Base-by-base conservation (phyloP, 768 basidiomycete genomes). In the Tubosaeta brunneosetosa region DNA sequence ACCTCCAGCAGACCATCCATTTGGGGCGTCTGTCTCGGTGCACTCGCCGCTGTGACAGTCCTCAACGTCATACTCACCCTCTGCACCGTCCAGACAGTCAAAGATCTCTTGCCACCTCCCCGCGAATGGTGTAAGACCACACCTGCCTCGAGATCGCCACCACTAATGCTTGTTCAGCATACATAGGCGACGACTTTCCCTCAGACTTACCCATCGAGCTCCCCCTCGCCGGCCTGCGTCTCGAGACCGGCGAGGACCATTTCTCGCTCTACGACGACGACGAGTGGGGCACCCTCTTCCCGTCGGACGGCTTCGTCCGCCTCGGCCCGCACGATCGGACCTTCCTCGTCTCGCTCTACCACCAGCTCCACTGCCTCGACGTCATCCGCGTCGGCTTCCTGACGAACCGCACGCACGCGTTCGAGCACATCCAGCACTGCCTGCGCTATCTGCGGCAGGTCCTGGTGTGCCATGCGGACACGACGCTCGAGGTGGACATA, bases 341-440 rank as follows among this genome's bases (percentile, higher is more conserved):
- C 1, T 71, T 73, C 47, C 68, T 58, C 14, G 60, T 62, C 19
- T 66, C 72, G 31, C 71, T 78, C 57, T 78, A 74, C 64, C 79
- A 80, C 60, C 72, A 80, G 54, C 68, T 77, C 16, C 78, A 80
- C 55, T 80, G 78, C 49, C 57, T 80, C 13, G 68, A 73, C 44
- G 55, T 67, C 47, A 71, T 73, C 17, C 70, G 73, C 14, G 63
- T 55, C 2, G 66, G 65, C 16, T 60, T 65, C 38, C 44, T 69
- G 45, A 54, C 60, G 32, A 62, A 61, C 38, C 55, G 56, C 12
- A 61, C 56, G 14, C 60, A 64, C 17, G 47, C 61, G 22, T 57
- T 53, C n/a, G 52, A 60, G 42, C 73, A 76, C 47, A 64, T 68
- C 12, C 57, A 69, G 22, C 74, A 74, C 37, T 74, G 73, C 55